Percentiles rank a stretch among this genome's conserved stretches.
phyloP scores from a whole-genome alignment of 2,329 filamentous ascomycete genomes.

The Verticillium albo-atrum region DNA sequence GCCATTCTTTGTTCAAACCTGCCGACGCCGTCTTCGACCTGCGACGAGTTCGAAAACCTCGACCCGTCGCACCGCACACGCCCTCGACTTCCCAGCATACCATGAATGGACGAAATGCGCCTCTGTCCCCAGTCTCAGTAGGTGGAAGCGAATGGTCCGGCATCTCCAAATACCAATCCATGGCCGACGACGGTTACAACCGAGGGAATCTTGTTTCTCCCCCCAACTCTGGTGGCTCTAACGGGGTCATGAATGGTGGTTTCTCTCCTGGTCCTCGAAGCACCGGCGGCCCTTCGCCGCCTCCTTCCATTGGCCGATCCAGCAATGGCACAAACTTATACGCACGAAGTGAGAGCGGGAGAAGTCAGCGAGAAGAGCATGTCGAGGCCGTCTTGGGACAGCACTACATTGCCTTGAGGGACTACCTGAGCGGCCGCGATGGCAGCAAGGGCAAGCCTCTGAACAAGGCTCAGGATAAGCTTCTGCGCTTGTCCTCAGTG shows the following conservation, averaged over 20 bases:
- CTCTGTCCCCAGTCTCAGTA: conserved; percentile 77
- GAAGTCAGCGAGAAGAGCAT: conserved; percentile 55
- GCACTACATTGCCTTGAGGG: conserved; percentile 77
- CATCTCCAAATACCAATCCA: conserved; percentile 60
- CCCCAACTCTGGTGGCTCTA: conserved; percentile 61
- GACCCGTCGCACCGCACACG: conserved; percentile 6
- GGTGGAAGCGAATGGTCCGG: conserved; percentile 80
- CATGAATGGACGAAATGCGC: conserved; percentile 72
- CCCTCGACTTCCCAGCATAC: conserved; percentile 22
- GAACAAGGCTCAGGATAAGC: conserved; percentile 91
- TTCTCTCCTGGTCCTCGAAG: conserved; percentile 52
- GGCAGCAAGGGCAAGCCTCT: conserved; percentile 70
- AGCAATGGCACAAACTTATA: conserved; percentile 74
- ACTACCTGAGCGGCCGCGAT: conserved; percentile 72
- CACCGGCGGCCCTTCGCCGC: conserved; percentile 70
- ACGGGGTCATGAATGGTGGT: conserved; percentile 54
- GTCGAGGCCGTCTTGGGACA: conserved; percentile 63
- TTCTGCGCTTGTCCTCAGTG: conserved; percentile 80
- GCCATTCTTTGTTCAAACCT: background rate
- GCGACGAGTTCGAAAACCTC: background rate
- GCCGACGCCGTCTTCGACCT: background rate
- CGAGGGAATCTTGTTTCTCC: conserved; percentile 63
- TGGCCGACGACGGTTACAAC: conserved; percentile 48
- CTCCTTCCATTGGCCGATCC: conserved; percentile 80
- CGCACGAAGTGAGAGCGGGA: conserved; percentile 61